phyloP scores from a whole-genome alignment of 306 rosid genomes.

The Lathyrus sativus region DNA sequence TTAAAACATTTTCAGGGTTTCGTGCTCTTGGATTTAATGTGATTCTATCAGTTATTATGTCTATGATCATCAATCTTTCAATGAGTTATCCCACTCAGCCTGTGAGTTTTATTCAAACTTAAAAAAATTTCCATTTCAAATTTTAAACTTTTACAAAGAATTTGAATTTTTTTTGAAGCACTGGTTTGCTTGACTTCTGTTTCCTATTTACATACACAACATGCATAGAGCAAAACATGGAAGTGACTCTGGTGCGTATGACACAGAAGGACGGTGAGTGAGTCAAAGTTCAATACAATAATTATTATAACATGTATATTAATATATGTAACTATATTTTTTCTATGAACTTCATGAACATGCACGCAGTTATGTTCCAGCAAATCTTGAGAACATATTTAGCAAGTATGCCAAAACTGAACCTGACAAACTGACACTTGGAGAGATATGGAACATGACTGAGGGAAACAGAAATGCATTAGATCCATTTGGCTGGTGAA shows the following conservation, averaged over 20 bases:
- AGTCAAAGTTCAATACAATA: too few relatives aligned
- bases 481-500: conserved; percentile 75
- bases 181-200: too few relatives aligned
- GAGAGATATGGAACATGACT: conserved; percentile 79
- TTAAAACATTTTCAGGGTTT: conserved; percentile 49
- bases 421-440: conserved; percentile 65
- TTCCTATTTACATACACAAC: too few relatives aligned
- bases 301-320: too few relatives aligned
- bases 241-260: conserved; percentile 72
- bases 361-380: conserved; percentile 49
- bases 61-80: conserved; percentile 46
- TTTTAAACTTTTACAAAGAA: too few relatives aligned
- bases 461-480: too few relatives aligned
- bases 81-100: conserved; percentile 75
- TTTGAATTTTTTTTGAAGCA: too few relatives aligned
- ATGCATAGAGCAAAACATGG: too few relatives aligned
- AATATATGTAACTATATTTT: background rate
- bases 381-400: conserved; percentile 67
- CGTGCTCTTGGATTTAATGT: conserved; percentile 74
- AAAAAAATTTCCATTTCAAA: too few relatives aligned
- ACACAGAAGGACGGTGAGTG: conserved; percentile 83
- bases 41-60: conserved; percentile 49
- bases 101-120: conserved; percentile 60
- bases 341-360: background rate
- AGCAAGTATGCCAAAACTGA: conserved; percentile 68